A percentile compares a stretch with the other conserved stretches of the same genome.
These are phyloP conservation scores for Xylaria arbuscula DNA, from an alignment of 2,329 filamentous ascomycete species.

Conservation along the genomic window DNA sequence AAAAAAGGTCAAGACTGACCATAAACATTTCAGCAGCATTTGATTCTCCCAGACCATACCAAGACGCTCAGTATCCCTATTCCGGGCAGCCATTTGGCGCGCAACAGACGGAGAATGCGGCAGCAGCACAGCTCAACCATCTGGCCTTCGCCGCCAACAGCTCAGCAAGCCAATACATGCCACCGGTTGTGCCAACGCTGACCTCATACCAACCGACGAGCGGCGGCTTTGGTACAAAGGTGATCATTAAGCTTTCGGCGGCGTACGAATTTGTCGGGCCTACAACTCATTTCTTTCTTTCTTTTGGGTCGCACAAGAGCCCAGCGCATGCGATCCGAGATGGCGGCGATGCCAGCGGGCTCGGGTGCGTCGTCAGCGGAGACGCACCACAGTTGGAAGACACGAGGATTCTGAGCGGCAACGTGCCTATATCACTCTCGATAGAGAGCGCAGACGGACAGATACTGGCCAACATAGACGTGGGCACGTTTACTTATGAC, in stretches of 20 bases:
- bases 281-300: constrained; percentile 71
- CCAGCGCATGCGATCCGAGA: constrained; percentile 72
- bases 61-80: constrained; percentile 67
- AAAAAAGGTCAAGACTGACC: constrained; percentile 37
- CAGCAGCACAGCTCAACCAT: constrained; percentile 63
- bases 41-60: constrained; percentile 70
- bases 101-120: constrained; percentile 63
- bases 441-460: constrained; percentile 65
- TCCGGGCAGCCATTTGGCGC: constrained; percentile 59
- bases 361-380: constrained; percentile 77
- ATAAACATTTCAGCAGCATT: constrained; percentile 57
- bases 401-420: constrained; percentile 62
- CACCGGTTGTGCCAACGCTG: constrained; percentile 70
- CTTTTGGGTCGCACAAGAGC: constrained; percentile 83
- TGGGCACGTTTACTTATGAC: constrained; percentile 60
- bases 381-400: constrained; percentile 73
- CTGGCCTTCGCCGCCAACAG: constrained; percentile 70
- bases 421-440: constrained; percentile 66
- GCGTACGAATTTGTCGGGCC: constrained; percentile 76
- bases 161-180: constrained; percentile 74
- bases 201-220: constrained; percentile 75
- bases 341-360: constrained; percentile 68
- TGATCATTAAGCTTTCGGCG: constrained; percentile 79
- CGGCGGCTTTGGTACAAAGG: constrained; percentile 75
- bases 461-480: constrained; percentile 62